phyloP scores from a whole-genome alignment of 169 alveolate genomes.

The Plasmodium reichenowi region DNA sequence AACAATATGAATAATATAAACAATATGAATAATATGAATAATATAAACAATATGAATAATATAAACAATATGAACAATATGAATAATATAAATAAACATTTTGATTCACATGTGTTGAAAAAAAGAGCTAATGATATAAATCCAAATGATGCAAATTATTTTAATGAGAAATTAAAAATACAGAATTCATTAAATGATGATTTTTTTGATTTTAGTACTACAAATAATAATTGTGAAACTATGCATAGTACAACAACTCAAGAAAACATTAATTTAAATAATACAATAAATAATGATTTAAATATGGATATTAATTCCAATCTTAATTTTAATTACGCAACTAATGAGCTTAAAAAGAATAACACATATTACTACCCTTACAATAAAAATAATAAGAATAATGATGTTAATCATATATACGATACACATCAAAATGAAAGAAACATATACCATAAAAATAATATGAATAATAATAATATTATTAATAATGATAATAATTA shows the following conservation, averaged over 20 bases:
- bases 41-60: background rate
- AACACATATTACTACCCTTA: background rate
- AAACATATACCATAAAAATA: background rate
- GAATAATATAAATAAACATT: background rate
- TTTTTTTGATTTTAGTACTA: background rate
- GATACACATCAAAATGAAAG: background rate
- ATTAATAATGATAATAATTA: too few relatives aligned
- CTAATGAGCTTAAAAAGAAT: background rate
- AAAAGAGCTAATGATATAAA: too few relatives aligned
- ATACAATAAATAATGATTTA: slow-evolving; percentile 19
- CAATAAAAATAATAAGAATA: background rate
- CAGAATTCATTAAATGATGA: background rate
- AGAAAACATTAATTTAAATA: slow-evolving; percentile 3
- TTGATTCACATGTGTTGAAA: background rate
- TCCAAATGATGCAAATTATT: background rate
- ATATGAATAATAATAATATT: slow-evolving; percentile 2
- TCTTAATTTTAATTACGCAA: background rate
- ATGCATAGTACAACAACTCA: slow-evolving; percentile 9
- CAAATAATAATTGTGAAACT: slow-evolving; percentile 1
- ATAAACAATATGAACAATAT: background rate
- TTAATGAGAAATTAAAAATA: slow-evolving; percentile 9
- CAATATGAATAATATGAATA: background rate
- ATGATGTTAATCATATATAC: background rate
- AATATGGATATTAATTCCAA: background rate
- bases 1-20: background rate